Percentiles rank a stretch among this genome's conserved stretches.
These are phyloP conservation scores for Tricholoma matsutake DNA, from an alignment of 768 basidiomycete species.

Conservation along the genomic window DNA sequence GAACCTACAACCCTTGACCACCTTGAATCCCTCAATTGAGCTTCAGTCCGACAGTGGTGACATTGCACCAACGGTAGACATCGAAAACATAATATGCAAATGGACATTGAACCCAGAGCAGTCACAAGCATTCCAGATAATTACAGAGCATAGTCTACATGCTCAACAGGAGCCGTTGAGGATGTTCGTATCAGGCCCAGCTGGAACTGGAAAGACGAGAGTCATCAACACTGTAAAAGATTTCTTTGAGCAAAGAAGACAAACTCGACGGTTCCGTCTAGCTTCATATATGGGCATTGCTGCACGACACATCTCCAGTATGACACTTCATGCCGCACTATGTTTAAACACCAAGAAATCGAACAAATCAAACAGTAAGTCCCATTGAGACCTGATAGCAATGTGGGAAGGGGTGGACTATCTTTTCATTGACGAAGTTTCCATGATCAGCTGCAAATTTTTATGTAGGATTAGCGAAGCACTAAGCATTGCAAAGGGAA, in stretches of 20 bases:
- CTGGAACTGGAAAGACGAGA: slow-evolving; percentile 42
- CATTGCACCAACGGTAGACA: not conserved
- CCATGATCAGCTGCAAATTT: slow-evolving; percentile 11
- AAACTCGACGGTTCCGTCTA: too few species aligned
- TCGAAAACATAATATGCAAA: too few species aligned
- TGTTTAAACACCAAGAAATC: slow-evolving; percentile 11
- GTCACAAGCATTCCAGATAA: slow-evolving; percentile 27
- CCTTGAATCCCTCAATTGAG: not conserved
- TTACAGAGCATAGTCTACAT: slow-evolving; percentile 32
- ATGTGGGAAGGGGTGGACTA: slow-evolving; percentile 33
- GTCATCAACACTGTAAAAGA: slow-evolving; percentile 35
- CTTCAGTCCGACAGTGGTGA: not conserved
- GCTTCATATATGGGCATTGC: too few species aligned
- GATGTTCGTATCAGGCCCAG: slow-evolving; percentile 33
- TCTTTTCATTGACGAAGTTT: slow-evolving; percentile 26
- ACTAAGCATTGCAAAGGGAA: slow-evolving; percentile 5
- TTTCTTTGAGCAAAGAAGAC: too few species aligned
- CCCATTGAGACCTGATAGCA: not conserved
- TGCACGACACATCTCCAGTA: too few species aligned
- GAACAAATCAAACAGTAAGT: not conserved
- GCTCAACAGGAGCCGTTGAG: too few species aligned
- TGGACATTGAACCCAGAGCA: slow-evolving; percentile 35
- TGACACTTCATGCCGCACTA: too few species aligned
- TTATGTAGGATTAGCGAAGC: slow-evolving; percentile 6
- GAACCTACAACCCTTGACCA: not conserved